phyloP scores from a whole-genome alignment of 306 rosid species.

The Canavalia gladiata region DNA sequence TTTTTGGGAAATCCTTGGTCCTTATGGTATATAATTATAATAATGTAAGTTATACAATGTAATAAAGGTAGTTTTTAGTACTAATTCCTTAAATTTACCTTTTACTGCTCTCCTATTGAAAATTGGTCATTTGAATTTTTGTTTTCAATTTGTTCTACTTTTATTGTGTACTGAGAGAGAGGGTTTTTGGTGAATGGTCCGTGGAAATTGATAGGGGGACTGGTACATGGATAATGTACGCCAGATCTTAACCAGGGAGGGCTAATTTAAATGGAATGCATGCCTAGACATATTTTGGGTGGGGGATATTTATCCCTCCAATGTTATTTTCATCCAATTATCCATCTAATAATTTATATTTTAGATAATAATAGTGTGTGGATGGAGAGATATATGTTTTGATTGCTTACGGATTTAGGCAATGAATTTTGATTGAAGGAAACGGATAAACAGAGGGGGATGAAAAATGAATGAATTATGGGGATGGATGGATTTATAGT shows the following conservation, averaged over 20 bases:
- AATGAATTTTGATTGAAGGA: conserved; percentile 36
- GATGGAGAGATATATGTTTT: neutral
- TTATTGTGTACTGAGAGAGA: no score
- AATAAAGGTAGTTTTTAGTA: neutral
- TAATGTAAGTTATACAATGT: conserved; percentile 5
- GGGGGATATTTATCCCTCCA: no score
- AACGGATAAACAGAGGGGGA: neutral
- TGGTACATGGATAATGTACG: no score
- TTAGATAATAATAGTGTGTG: neutral
- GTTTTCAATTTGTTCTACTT: no score
- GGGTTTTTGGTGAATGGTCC: no score
- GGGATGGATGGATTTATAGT: conserved; percentile 26
- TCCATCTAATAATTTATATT: neutral
- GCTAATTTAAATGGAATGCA: no score
- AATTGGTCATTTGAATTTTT: no score
- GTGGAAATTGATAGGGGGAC: no score
- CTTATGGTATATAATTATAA: conserved; percentile 26
- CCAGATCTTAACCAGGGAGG: no score
- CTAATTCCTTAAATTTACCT: no score
- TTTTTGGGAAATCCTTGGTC: conserved; percentile 12
- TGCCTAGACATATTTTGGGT: no score
- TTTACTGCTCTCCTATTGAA: no score
- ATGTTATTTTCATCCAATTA: neutral
- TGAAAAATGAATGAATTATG: neutral
- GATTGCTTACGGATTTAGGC: conserved; percentile 1